Conservation (phyloP, 345 rosid species). For the Euclidium syriacum region DNA sequence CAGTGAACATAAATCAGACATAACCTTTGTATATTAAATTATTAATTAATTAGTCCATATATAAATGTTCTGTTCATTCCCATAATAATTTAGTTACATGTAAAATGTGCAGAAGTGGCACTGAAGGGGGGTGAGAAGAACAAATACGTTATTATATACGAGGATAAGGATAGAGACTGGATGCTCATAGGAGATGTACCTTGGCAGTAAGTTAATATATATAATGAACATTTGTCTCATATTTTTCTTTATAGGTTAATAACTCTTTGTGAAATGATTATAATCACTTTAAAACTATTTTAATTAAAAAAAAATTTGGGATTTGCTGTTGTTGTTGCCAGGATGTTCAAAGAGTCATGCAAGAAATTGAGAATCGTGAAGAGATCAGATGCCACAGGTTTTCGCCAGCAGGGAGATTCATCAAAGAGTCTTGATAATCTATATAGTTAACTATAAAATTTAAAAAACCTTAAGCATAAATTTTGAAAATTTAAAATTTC, state of each 20-base stretch:
- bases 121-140: constrained; percentile 38
- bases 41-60: neutral
- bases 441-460: neutral
- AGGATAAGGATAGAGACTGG: constrained; percentile 83
- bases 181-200: constrained; percentile 83
- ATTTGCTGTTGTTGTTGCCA: constrained; percentile 8
- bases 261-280: neutral
- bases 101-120: constrained; percentile 34
- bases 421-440: neutral
- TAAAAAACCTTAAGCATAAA: neutral
- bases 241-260: neutral
- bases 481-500: neutral
- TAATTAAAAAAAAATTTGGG: neutral
- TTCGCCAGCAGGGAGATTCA: constrained; percentile 26
- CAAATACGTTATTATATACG: constrained; percentile 58
- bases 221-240: neutral
- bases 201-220: constrained; percentile 53
- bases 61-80: neutral
- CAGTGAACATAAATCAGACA: too few relatives aligned
- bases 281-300: neutral
- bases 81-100: neutral
- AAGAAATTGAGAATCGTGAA: constrained; percentile 56
- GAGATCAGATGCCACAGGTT: constrained; percentile 49
- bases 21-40: neutral
- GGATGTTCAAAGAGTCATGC: constrained; percentile 67